Conservation (phyloP, 2,329 filamentous ascomycete genomes). For the Rhytidhysteron rufulum region DNA sequence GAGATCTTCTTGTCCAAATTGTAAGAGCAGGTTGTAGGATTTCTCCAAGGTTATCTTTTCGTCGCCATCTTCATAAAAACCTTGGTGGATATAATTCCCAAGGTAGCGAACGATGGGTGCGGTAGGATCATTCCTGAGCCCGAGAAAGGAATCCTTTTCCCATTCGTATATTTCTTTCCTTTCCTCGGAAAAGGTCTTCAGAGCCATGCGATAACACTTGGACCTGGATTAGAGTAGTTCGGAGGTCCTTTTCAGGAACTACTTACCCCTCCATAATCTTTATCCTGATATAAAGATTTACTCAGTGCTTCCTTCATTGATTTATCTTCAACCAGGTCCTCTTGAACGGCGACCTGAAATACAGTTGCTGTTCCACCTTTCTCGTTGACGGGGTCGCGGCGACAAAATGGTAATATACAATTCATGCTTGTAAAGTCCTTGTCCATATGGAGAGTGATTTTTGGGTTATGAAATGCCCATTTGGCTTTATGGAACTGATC, state of each 20-base stretch:
- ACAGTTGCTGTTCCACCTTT: conserved; percentile 26
- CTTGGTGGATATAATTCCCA: conserved; percentile 21
- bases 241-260: too few relatives aligned
- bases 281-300: conserved; percentile 7
- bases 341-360: conserved; percentile 15
- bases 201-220: conserved; percentile 24
- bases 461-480: conserved; percentile 16
- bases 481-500: conserved; percentile 15
- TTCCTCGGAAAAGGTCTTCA: conserved; percentile 22
- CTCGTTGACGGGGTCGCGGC: conserved; percentile 13
- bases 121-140: conserved; percentile 13
- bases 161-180: conserved; percentile 16
- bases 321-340: conserved; percentile 13
- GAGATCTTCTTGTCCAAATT: conserved; percentile 34
- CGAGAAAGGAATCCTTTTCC: conserved; percentile 28
- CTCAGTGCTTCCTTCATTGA: conserved; percentile 6
- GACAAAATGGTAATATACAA: conserved; percentile 19
- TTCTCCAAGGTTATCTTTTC: background rate
- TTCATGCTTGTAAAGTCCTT: conserved; percentile 5
- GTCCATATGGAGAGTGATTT: conserved; percentile 11
- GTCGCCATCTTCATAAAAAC: conserved; percentile 6
- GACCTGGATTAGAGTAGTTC: too few relatives aligned
- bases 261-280: conserved; percentile 11
- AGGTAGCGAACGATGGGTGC: conserved; percentile 26
- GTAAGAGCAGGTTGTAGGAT: conserved; percentile 33